A percentile compares a stretch with the other conserved stretches of the same genome.
These are phyloP conservation scores for Oryza brachyantha DNA, from an alignment of 176 grass and related monocot genomes.

Conservation along the genomic window DNA sequence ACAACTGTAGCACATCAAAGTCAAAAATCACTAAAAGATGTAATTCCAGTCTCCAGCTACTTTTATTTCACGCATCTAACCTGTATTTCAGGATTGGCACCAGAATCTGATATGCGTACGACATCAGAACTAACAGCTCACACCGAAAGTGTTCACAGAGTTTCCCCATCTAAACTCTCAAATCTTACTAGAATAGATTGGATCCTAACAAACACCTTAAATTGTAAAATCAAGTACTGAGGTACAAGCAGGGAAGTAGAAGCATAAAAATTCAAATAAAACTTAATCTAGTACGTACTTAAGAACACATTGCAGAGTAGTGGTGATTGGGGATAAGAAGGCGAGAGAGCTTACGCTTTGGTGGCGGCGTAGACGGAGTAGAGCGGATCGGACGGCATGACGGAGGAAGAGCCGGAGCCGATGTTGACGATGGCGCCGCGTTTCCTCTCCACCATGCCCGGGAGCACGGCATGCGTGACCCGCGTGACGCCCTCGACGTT, in stretches of 20 bases:
- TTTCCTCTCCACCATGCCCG: slow-evolving; percentile 81
- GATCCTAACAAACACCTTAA: slow-evolving; percentile 28
- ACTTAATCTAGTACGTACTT: neutral
- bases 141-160: neutral
- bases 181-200: neutral
- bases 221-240: slow-evolving; percentile 22
- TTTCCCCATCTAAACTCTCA: slow-evolving; percentile 8
- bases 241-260: slow-evolving; percentile 12
- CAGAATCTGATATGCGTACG: slow-evolving; percentile 11
- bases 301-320: neutral
- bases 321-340: neutral
- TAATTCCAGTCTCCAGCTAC: neutral
- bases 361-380: slow-evolving; percentile 88
- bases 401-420: slow-evolving; percentile 70
- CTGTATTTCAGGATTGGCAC: neutral
- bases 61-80: neutral
- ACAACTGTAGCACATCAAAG: neutral
- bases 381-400: slow-evolving; percentile 80
- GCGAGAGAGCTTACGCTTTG: slow-evolving; percentile 58
- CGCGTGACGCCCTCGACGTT: slow-evolving; percentile 86
- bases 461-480: slow-evolving; percentile 78
- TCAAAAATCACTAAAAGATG: neutral
- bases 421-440: slow-evolving; percentile 92
- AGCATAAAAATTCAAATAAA: neutral
- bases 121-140: slow-evolving; percentile 15